Conservation (phyloP, 345 rosid species). For the Draba incana region DNA sequence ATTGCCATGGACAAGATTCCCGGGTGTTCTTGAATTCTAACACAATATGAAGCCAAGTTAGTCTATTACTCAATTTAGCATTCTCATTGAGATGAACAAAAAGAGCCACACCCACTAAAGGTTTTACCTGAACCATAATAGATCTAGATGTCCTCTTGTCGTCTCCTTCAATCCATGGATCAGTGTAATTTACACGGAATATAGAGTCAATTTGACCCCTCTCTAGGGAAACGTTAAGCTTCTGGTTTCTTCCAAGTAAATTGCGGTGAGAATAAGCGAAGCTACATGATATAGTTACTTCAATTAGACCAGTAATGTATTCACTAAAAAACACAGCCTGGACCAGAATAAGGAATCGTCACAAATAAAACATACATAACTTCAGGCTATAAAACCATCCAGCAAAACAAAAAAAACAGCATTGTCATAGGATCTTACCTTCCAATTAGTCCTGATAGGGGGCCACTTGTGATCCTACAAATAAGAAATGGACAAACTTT, state of each 20-base stretch:
- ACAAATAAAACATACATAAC: constrained; percentile 1
- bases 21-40: constrained; percentile 94
- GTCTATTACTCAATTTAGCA: constrained; percentile 26
- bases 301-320: constrained; percentile 19
- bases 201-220: constrained; percentile 95
- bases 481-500: constrained; percentile 23
- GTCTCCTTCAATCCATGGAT: constrained; percentile 99
- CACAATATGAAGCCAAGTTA: constrained; percentile 34
- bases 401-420: not conserved
- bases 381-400: constrained; percentile 4
- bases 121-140: constrained; percentile 81
- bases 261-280: constrained; percentile 97
- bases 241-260: constrained; percentile 91
- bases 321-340: constrained; percentile 2
- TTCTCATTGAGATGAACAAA: constrained; percentile 18
- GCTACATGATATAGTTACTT: constrained; percentile 54
- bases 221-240: constrained; percentile 85
- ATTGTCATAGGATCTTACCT: constrained; percentile 52
- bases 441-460: constrained; percentile 87
- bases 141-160: constrained; percentile 93
- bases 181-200: constrained; percentile 88
- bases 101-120: not conserved
- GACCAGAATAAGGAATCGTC: constrained; percentile 1
- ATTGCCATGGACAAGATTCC: constrained; percentile 91
- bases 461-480: constrained; percentile 92